Evolutionary conservation across 306 rosid genomes (phyloP).

Genomic region (Malus asiatica): DNA sequence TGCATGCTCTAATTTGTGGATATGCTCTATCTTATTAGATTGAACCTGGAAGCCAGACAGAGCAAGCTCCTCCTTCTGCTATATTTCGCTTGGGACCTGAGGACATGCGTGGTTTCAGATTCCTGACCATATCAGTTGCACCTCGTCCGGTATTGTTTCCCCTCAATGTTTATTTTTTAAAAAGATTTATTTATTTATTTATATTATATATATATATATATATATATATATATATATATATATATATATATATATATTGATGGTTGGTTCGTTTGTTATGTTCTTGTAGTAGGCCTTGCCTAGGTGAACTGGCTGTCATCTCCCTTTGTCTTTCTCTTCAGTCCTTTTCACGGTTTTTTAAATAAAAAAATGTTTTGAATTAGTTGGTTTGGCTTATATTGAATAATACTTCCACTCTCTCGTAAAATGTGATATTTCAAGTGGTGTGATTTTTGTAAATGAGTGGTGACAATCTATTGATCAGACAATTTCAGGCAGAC

Average conservation of each 20-base stretch:
- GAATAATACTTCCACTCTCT: background rate
- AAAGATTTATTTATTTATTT: background rate
- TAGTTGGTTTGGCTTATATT: background rate
- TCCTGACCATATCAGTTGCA: constrained; percentile 92
- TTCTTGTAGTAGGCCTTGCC: constrained; percentile 1
- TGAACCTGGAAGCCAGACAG: constrained; percentile 99
- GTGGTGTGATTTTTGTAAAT: constrained; percentile 10
- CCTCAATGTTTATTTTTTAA: background rate
- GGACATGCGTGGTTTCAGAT: constrained; percentile 90
- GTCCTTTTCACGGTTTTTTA: background rate
- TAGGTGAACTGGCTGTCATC: background rate
- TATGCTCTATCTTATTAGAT: constrained; percentile 40
- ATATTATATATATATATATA: background rate
- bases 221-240: background rate
- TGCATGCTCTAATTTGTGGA: constrained; percentile 17
- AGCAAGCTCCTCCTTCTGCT: constrained; percentile 94
- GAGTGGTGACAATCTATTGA: constrained; percentile 35
- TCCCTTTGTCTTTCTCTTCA: background rate
- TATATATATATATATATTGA: background rate
- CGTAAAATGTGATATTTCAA: constrained; percentile 4
- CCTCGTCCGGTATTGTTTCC: constrained; percentile 88
- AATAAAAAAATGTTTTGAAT: background rate
- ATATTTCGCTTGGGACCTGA: constrained; percentile 73
- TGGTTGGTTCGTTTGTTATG: background rate
- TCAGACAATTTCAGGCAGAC: constrained; percentile 98